phyloP scores from a whole-genome alignment of 2,329 filamentous ascomycete genomes.

The Colletotrichum orbiculare region DNA sequence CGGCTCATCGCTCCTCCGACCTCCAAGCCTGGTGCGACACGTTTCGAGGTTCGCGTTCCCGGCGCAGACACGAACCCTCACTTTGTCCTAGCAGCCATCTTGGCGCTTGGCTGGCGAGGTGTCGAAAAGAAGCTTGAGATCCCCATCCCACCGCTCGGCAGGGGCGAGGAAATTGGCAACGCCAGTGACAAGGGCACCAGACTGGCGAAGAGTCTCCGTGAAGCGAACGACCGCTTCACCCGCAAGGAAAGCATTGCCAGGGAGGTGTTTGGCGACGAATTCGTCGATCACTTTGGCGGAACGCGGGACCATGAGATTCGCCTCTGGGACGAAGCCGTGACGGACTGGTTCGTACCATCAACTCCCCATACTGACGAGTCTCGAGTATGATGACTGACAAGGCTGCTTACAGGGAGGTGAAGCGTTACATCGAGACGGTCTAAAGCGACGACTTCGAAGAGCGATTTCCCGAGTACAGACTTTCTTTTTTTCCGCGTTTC shows the following conservation, averaged over 20 bases:
- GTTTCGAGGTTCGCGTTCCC: slow-evolving; percentile 92
- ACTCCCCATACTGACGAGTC: too few species aligned
- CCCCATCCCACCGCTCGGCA: slow-evolving; percentile 82
- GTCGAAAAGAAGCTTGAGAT: slow-evolving; percentile 93
- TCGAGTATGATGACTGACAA: background rate
- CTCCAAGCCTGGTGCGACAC: slow-evolving; percentile 83
- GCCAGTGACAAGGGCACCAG: slow-evolving; percentile 76
- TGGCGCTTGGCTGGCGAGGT: slow-evolving; percentile 90
- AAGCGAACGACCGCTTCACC: slow-evolving; percentile 84
- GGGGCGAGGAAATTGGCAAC: slow-evolving; percentile 84
- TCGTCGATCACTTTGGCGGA: slow-evolving; percentile 95
- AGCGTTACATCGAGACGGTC: slow-evolving; percentile 83
- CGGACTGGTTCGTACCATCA: slow-evolving; percentile 81
- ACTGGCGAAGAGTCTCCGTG: slow-evolving; percentile 85
- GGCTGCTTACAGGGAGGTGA: slow-evolving; percentile 71
- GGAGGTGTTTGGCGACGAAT: slow-evolving; percentile 92
- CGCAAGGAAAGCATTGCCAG: slow-evolving; percentile 85
- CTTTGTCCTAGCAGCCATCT: slow-evolving; percentile 85
- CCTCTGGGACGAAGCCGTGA: slow-evolving; percentile 95
- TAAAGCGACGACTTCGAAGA: slow-evolving; percentile 44
- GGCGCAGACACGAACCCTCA: slow-evolving; percentile 95
- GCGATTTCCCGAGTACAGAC: slow-evolving; percentile 4
- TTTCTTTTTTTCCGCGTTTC: slow-evolving; percentile 7
- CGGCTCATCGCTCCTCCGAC: slow-evolving; percentile 91
- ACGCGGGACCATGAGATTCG: slow-evolving; percentile 91